Evolutionary conservation across 257 asterid species (phyloP), one percentile per base, ranked within the genome.

Genomic region (Petunia secreta): DNA sequence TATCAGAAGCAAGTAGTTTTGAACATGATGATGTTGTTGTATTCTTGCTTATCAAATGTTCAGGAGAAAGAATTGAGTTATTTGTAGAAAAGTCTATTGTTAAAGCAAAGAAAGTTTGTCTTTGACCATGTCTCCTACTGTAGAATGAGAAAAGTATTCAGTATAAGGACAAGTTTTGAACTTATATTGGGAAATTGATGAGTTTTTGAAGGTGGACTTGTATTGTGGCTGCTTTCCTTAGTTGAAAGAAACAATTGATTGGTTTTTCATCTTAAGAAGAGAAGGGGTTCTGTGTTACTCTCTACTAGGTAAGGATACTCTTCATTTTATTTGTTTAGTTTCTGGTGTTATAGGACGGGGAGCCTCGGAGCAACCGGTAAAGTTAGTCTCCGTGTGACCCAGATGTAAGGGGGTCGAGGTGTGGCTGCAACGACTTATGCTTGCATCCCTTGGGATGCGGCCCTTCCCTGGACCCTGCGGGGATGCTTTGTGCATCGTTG

Each of bases 231-330:
- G 52, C 25, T 63, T 60, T 15, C 41, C 36, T 8, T 10, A 65
- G 73, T 65, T 65, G 50, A 71, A 71, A 11, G 77, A 71, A 71
- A 34, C 16, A 71, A 2, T 8, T 71, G 77, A 44, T 73, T 36
- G 43, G 10, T 9, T 36, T 34, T 73, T 50, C 78, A 50, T 73
- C 62, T 50, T 73, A 50, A 73, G 34, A 11, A 50, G 62, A 73
- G 44, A 11, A 48, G 62, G 36, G 46, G 2, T 50, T 73, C 46
- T 36, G 37, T 2, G 44, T 34, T 71, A 50, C 44, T 34, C 46
- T 34, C 46, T 25, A 14, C 3, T 48, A 36, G 62, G 62, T 73
- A 73, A 50, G 44, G 36, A 2, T 10, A 10, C 25, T 73, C 34
- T 48, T 39, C 59, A 10, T 69, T 53, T 38, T 37, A 37, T 52